Base-by-base conservation (phyloP, 1,139 yeast species). In the Blastobotrys ciferrii region DNA sequence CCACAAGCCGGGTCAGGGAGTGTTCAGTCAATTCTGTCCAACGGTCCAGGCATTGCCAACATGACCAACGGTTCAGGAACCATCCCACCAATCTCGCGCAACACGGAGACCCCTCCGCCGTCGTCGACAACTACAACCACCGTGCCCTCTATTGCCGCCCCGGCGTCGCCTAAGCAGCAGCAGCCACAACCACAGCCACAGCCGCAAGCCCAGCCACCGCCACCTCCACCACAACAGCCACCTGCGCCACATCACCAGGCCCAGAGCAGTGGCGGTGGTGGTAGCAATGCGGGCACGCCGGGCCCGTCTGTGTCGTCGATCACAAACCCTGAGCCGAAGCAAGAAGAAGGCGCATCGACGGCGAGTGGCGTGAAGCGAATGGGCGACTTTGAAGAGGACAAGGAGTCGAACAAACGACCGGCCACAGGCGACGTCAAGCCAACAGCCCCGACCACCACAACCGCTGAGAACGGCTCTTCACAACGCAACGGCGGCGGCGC, bases 331-430 rank as follows among this genome's bases (percentile, higher is more conserved):
- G 28, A 28, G 3, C 45, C 46, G n/a, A 18, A 18, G 33, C 39
- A 20, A 4, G 25, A 19, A 12, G 45, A 33, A 12, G 37, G 42
- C 30, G 30, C 46, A 28, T 14, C 50, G 15, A 20, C 42, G 14
- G 36, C 40, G 20, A 48, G 46, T 9, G 46, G 43, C n/a, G 44
- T 42, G 28, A 51, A 52, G 46, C 41, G 52, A n/a, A 28, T 45
- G 11, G 53, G 51, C 7, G 51, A 50, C 6, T 50, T 47, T 45
- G 50, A 52, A 32, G 53, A 47, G 7, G 50, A 45, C 20, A 45
- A 45, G 43, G 42, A 47, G 42, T 47, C 51, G 11, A 44, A 38
- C 35, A 50, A 51, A 37, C 41, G 50, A 20, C 49, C 50, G 3
- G 51, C 52, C 4, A 52, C 52, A 9, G 46, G 45, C 31, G 49